These are phyloP conservation scores for Asterophora lycoperdoides DNA, from an alignment of 768 basidiomycete species.

Conservation along the genomic window DNA sequence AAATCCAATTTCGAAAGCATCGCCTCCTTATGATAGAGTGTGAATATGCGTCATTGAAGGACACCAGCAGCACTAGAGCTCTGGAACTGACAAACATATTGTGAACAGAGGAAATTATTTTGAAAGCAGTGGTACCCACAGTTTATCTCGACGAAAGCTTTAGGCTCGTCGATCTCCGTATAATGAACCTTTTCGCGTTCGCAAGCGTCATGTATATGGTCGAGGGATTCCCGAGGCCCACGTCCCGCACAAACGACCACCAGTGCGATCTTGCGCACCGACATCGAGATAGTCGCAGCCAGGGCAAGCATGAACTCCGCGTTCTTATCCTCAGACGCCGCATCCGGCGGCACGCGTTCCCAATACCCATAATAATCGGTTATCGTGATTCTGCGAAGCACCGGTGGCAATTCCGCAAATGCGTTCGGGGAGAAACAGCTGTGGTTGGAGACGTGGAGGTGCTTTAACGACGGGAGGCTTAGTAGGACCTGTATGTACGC, in stretches of 20 bases:
- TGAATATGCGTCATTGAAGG: no score
- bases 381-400: constrained; percentile 14
- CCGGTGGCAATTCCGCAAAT: constrained; percentile 21
- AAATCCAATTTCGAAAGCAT: no score
- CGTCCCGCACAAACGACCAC: constrained; percentile 7
- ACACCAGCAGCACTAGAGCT: not conserved
- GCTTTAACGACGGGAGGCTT: constrained; percentile 19
- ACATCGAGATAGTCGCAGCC: not conserved
- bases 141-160: constrained; percentile 13
- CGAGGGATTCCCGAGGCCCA: constrained; percentile 1
- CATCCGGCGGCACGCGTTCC: constrained; percentile 4
- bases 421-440: constrained; percentile 19
- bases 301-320: constrained; percentile 6
- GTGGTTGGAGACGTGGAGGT: constrained; percentile 26
- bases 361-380: constrained; percentile 22
- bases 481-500: constrained; percentile 21
- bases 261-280: constrained; percentile 1
- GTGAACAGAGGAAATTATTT: not conserved
- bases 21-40: no score
- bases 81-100: not conserved
- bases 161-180: constrained; percentile 2
- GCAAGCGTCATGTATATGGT: constrained; percentile 5
- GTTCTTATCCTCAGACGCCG: not conserved
- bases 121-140: constrained; percentile 8
- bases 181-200: constrained; percentile 8